Base-by-base conservation (phyloP, 129 eudicot species). In the Flaveria bidentis region DNA sequence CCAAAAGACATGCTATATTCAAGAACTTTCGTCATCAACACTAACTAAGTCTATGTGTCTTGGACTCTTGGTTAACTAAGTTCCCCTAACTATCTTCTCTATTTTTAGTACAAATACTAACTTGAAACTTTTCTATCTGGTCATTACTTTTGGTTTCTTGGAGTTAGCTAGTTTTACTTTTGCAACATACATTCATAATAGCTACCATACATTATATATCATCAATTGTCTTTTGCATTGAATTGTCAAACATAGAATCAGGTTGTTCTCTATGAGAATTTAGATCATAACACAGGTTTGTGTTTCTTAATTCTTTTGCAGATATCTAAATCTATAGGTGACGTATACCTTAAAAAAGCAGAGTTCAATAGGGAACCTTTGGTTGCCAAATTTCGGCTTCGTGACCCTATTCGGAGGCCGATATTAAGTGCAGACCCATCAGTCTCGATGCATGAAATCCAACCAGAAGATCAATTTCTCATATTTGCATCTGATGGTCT, bases 401-500 rank as follows among this genome's bases (percentile, higher is more conserved):
- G 97, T 13, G 89, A 93, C 44, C 96, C 98, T 76, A 81, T 93
- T 73, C 83, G 69, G 53, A 82, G 88, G 76, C 98, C 98, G 15
- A 93, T 93, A 41, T 67, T 93, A 78, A 93, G 91, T 25, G 85
- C 97, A 14, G 98, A 90, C 36, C 98, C 98, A 16, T 63, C 92
- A 16, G 86, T 93, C 36, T 86, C 87, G 33, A 86, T 82, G 82
- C 96, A 90, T 74, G 96, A 88, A 77, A 86, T 93, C 53, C 89
- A 82, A 62, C 92, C 91, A 10, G 90, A 90, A 7, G 98, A 93
- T 82, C 92, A 84, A 70, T 93, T 93, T 81, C 81, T 93, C 56
- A 93, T 93, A 65, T 88, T 90, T 82, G 98, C 98, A 30, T 93
- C 98, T 20, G 98, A 93, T 70, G 98, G 98, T 78, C 94, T 93